phyloP scores from a whole-genome alignment of 2,329 filamentous ascomycete genomes.

The Coleophoma crateriformis region DNA sequence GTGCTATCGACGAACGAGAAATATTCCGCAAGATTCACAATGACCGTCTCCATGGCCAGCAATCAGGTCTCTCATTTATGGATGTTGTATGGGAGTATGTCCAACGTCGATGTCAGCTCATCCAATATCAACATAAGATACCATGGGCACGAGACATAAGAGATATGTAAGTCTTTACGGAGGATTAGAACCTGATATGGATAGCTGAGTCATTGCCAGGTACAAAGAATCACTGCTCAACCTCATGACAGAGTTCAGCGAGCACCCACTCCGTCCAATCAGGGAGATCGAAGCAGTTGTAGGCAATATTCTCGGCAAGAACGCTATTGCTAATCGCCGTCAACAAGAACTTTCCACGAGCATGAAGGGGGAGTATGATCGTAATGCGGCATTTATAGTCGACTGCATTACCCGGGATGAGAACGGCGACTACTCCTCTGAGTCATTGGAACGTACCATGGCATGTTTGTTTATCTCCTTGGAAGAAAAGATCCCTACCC shows the following conservation, averaged over 20 bases:
- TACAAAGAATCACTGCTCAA: conserved; percentile 47
- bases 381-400: conserved; percentile 33
- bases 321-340: conserved; percentile 29
- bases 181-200: not conserved
- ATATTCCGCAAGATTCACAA: conserved; percentile 40
- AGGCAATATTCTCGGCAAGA: conserved; percentile 49
- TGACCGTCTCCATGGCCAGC: conserved; percentile 2
- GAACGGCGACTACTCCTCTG: conserved; percentile 26
- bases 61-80: conserved; percentile 15
- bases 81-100: conserved; percentile 33
- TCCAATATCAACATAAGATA: conserved; percentile 33
- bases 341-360: conserved; percentile 35
- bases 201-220: conserved; percentile 18
- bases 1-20: conserved; percentile 64
- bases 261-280: conserved; percentile 33
- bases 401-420: conserved; percentile 35
- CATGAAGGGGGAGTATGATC: conserved; percentile 36
- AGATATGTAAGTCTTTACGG: conserved; percentile 34
- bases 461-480: conserved; percentile 41
- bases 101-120: conserved; percentile 21
- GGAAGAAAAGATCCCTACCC: conserved; percentile 6
- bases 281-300: conserved; percentile 50
- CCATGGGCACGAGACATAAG: conserved; percentile 33
- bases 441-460: conserved; percentile 41
- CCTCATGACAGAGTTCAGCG: conserved; percentile 39